Evolutionary conservation across 2,329 filamentous ascomycete genomes (phyloP).

Genomic region (Exserohilum turcica): DNA sequence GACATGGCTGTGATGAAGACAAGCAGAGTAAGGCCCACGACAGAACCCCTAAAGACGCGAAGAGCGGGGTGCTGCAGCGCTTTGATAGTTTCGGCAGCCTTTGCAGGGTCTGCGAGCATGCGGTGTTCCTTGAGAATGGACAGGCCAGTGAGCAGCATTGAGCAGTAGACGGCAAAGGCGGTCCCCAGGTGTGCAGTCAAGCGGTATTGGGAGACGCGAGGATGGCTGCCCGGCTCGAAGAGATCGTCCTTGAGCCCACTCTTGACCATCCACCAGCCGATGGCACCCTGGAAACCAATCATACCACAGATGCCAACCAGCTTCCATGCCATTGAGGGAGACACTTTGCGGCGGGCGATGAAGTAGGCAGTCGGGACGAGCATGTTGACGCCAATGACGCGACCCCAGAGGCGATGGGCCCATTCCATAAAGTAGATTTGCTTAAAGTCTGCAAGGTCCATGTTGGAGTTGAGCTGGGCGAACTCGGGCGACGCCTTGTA

Average conservation of each 20-base stretch:
- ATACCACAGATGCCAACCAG: slow-evolving; percentile 82
- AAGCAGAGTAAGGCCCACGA: slow-evolving; percentile 71
- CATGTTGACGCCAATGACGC: slow-evolving; percentile 87
- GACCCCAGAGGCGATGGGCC: slow-evolving; percentile 92
- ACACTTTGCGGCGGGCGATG: slow-evolving; percentile 77
- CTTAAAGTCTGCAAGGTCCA: slow-evolving; percentile 93
- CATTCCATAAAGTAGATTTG: slow-evolving; percentile 99
- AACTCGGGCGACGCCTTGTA: slow-evolving; percentile 94
- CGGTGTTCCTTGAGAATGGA: slow-evolving; percentile 78
- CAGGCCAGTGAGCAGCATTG: slow-evolving; percentile 91
- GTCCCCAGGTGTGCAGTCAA: slow-evolving; percentile 86
- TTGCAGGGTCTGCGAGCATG: slow-evolving; percentile 69
- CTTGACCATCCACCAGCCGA: slow-evolving; percentile 99
- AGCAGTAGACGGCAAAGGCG: slow-evolving; percentile 89
- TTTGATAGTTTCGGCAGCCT: slow-evolving; percentile 64
- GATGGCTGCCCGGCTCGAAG: slow-evolving; percentile 87
- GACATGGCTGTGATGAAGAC: slow-evolving; percentile 93
- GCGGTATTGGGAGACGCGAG: slow-evolving; percentile 92
- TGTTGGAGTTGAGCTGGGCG: slow-evolving; percentile 86
- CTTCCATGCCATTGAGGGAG: slow-evolving; percentile 74
- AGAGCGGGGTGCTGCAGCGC: slow-evolving; percentile 69
- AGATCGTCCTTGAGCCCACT: slow-evolving; percentile 94
- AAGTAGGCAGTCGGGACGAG: slow-evolving; percentile 89
- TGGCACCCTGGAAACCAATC: slow-evolving; percentile 92
- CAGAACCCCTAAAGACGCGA: slow-evolving; percentile 72